Base-by-base conservation (phyloP, 495 filamentous ascomycete genomes). In the Staphylotrichum tortipilum region DNA sequence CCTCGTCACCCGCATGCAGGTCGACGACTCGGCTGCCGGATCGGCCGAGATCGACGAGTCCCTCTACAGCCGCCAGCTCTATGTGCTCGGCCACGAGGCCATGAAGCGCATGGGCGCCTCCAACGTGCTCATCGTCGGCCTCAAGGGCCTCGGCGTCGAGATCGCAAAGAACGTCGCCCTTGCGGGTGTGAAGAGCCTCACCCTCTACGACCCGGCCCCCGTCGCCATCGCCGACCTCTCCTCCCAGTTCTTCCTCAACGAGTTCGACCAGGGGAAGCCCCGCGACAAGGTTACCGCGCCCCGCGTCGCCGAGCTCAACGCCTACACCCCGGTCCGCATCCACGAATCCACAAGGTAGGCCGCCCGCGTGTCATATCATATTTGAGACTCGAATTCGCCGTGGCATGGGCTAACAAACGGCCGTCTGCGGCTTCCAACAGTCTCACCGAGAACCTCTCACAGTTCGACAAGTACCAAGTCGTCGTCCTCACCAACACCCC, bases 61-160 rank as follows among this genome's bases (percentile, higher is more conserved):
- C 44, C 78, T 99, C 54, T 99, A 99, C 77, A 95, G 89, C 68
- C 81, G 94, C 49, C 94, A 99, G 70, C 87, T 99, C 39, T 94
- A 98, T 67, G 92, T 98, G 44, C 81, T 99, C 50, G 94, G 94
- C 26, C 94, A 97, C 69, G 94, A 99, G 74, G 94, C 94, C 45
- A 99, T 99, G 94, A 97, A 94, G 73, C 86, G 90, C 48, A 99
- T 99, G 94, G 78, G 89, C 64, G 85, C 89, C 42, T 97, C 94
- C 18, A 89, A 97, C 65, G 81, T 99, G 37, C 84, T 99, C 17
- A 79, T 99, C 44, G 86, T 89, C 44, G 94, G 94, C 45, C 70
- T 96, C 56, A 88, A 89, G 64, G 92, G 94, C 17, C 78, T 99
- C 28, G 94, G 94, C 70, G 89, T 95, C 41, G 94, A 99, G 70